phyloP scores from a whole-genome alignment of 768 basidiomycete species.

The Suillus discolor region DNA sequence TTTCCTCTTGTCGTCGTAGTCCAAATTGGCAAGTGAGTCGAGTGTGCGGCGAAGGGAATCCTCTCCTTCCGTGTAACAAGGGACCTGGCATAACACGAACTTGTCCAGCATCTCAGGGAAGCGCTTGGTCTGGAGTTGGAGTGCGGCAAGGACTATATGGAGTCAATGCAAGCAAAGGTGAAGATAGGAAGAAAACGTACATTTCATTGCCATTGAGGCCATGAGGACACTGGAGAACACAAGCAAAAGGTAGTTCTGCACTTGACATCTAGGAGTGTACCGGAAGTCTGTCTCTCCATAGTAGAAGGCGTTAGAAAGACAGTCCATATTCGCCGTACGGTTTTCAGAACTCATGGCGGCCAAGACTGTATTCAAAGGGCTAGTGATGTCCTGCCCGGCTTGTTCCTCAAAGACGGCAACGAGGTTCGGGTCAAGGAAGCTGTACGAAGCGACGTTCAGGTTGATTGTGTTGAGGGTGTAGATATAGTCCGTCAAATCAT shows the following conservation, averaged over 20 bases:
- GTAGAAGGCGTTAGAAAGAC: slow-evolving; percentile 64
- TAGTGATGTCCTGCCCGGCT: slow-evolving; percentile 64
- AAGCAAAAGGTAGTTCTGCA: slow-evolving; percentile 62
- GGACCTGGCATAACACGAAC: slow-evolving; percentile 68
- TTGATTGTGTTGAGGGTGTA: slow-evolving; percentile 52
- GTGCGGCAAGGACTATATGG: slow-evolving; percentile 58
- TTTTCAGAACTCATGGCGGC: slow-evolving; percentile 41
- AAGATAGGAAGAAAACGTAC: slow-evolving; percentile 39
- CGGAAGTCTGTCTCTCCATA: slow-evolving; percentile 61
- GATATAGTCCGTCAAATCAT: slow-evolving; percentile 70
- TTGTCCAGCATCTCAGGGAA: slow-evolving; percentile 69
- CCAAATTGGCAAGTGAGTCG: slow-evolving; percentile 63
- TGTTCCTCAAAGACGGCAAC: slow-evolving; percentile 57
- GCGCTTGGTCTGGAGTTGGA: slow-evolving; percentile 62
- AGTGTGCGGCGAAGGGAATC: slow-evolving; percentile 70
- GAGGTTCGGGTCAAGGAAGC: slow-evolving; percentile 53
- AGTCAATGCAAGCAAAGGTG: slow-evolving; percentile 6
- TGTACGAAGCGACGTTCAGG: slow-evolving; percentile 44
- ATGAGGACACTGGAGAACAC: slow-evolving; percentile 57
- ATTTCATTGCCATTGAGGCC: slow-evolving; percentile 58
- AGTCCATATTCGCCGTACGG: slow-evolving; percentile 44
- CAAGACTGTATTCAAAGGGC: slow-evolving; percentile 47
- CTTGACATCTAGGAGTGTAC: slow-evolving; percentile 54
- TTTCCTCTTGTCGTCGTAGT: slow-evolving; percentile 75
- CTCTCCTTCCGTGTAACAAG: slow-evolving; percentile 74